phyloP scores from a whole-genome alignment of 1,284 basidiomycete genomes.

The Boletus sp. region DNA sequence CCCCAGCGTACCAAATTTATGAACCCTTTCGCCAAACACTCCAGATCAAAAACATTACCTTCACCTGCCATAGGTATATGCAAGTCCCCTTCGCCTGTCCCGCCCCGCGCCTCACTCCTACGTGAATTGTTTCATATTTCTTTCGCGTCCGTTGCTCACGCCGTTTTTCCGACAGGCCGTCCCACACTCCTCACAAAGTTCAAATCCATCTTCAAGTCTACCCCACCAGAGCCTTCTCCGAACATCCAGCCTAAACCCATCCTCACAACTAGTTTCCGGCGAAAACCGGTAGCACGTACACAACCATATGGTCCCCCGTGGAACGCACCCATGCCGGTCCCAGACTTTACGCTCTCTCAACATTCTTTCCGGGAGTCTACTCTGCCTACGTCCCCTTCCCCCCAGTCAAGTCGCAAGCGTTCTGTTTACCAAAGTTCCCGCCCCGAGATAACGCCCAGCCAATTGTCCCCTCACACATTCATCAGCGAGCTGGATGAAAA shows the following conservation, averaged over 20 bases:
- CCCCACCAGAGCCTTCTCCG: conserved; percentile 8
- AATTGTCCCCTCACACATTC: conserved; percentile 20
- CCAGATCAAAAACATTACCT: conserved; percentile 19
- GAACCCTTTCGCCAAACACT: conserved; percentile 21
- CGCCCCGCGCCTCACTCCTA: too few relatives aligned
- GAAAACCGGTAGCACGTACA: conserved; percentile 31
- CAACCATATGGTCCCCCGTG: conserved; percentile 43
- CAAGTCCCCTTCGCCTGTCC: too few relatives aligned
- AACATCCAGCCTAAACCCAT: conserved; percentile 4
- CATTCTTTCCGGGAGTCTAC: conserved; percentile 4
- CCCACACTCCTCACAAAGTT: conserved; percentile 17
- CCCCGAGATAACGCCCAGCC: background rate
- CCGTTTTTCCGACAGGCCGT: conserved; percentile 1
- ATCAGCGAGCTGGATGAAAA: conserved; percentile 22
- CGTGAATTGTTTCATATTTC: background rate
- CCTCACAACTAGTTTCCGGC: conserved; percentile 10
- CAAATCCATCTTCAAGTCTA: conserved; percentile 25
- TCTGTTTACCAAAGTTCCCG: background rate
- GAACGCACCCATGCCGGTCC: conserved; percentile 35
- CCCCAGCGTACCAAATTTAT: conserved; percentile 13
- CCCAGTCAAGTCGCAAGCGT: background rate
- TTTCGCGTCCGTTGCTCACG: background rate
- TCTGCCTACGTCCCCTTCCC: background rate
- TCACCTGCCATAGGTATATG: conserved; percentile 8
- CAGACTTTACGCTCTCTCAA: conserved; percentile 6